Percentiles rank a stretch among this genome's conserved stretches.
Evolutionary conservation across 2,329 filamentous ascomycete genomes (phyloP).

Genomic region (Sarocladium brachiariae): DNA sequence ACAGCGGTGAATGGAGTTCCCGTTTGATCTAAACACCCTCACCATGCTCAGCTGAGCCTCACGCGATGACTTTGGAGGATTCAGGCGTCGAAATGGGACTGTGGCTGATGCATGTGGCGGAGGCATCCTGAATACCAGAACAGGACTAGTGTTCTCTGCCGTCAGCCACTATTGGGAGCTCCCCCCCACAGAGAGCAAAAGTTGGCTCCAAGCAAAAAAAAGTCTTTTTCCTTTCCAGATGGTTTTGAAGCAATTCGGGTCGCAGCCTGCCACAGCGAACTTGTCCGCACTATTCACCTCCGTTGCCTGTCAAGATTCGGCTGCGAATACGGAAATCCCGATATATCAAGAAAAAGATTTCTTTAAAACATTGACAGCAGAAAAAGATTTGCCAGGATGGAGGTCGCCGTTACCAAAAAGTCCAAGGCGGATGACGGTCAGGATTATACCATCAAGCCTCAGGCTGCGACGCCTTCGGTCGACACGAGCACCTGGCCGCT

Average conservation of each 20-base stretch:
- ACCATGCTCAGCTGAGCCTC: background rate
- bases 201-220: conserved; percentile 10
- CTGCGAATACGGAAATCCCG: background rate
- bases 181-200: conserved; percentile 8
- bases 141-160: background rate
- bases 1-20: too few relatives aligned
- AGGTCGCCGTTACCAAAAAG: conserved; percentile 29
- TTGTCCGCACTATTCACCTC: conserved; percentile 4
- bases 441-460: conserved; percentile 84
- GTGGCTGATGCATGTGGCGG: conserved; percentile 5
- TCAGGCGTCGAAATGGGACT: background rate
- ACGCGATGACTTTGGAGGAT: background rate
- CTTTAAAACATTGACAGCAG: too few relatives aligned
- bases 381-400: conserved; percentile 34
- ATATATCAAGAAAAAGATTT: conserved; percentile 1
- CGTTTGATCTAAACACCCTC: background rate
- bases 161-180: conserved; percentile 3
- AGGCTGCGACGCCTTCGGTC: conserved; percentile 68
- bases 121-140: background rate
- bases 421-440: conserved; percentile 15
- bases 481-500: conserved; percentile 90
- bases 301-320: conserved; percentile 9
- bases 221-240: conserved; percentile 2
- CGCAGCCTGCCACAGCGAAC: conserved; percentile 9
- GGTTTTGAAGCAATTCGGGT: conserved; percentile 6